Evolutionary conservation across 2,329 filamentous ascomycete genomes (phyloP), one percentile per base, ranked within the genome.

Genomic region (Massarina eburnea): DNA sequence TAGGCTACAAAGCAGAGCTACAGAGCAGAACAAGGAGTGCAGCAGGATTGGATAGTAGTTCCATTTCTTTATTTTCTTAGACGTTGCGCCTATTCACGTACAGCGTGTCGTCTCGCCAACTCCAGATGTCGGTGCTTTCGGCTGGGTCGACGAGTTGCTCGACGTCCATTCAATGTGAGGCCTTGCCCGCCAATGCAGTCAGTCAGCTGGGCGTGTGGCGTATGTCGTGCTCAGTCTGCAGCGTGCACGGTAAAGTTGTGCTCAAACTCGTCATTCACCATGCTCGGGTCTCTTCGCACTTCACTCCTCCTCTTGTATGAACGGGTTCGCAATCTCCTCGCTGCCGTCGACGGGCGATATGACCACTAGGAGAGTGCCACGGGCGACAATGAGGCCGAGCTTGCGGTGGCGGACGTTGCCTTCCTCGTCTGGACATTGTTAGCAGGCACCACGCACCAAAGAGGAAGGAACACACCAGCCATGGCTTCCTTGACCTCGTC

Each of bases 291-390:
- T 20, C 15, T 9, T 26, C 3, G 4, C 10, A n/a, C n/a, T 29
- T 62, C 62, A 64, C 38, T 65, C 62, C 38, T 90, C 86, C 19
- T 80, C 77, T 64, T 89, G 84, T 42, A 88, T 77, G 66, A 97
- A 99, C 0, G 94, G 94, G 70, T 99, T 99, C 61, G 88, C 83
- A 62, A 99, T 99, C 73, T 92, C 86, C 73, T 97, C 91, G 73
- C 90, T 96, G 45, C 94, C 94, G 66, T 97, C 91, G 41, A 94
- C 81, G 3, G 94, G 94, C 52, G 89, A 94, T 67, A 99, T 89
- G 51, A 96, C 81, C 30, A 96, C 92, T 44, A 99, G 83, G 37
- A 99, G 78, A 7, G 94, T 97, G 49, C 94, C 94, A 55, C 94
- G 84, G 32, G 90, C 92, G 41, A 86, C 94, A 17, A 96, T 85